Conservation (phyloP, 1,139 yeast species). For the Pichia sp. region DNA sequence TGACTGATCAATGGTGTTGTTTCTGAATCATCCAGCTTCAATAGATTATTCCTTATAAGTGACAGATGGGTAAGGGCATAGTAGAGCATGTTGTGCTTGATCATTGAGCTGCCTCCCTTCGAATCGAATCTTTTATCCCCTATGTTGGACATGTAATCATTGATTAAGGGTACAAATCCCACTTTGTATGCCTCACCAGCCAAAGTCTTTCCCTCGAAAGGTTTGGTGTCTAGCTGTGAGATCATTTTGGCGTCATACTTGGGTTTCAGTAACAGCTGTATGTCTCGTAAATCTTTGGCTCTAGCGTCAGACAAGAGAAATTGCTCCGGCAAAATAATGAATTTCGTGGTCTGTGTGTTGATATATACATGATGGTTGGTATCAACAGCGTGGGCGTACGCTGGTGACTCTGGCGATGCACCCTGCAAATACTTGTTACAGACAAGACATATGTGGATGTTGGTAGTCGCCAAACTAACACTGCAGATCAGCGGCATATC, state of each 20-base stretch:
- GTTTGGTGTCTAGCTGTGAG: slow-evolving; percentile 30
- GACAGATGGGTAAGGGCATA: slow-evolving; percentile 54
- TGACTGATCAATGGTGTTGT: slow-evolving; percentile 27
- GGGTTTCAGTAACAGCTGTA: slow-evolving; percentile 53
- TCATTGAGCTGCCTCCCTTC: slow-evolving; percentile 25
- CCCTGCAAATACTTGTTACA: slow-evolving; percentile 79
- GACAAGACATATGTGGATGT: slow-evolving; percentile 66
- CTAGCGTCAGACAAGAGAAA: slow-evolving; percentile 36
- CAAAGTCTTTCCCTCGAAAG: slow-evolving; percentile 37
- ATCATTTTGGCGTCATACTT: slow-evolving; percentile 40
- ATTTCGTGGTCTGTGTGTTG: slow-evolving; percentile 46
- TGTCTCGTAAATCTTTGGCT: slow-evolving; percentile 44
- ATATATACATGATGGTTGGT: slow-evolving; percentile 62
- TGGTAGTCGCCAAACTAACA: slow-evolving; percentile 54
- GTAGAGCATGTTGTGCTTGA: slow-evolving; percentile 44
- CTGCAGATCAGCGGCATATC: slow-evolving; percentile 68
- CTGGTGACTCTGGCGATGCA: slow-evolving; percentile 57
- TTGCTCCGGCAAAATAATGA: slow-evolving; percentile 61
- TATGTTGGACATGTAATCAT: slow-evolving; percentile 27
- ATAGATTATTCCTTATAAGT: slow-evolving; percentile 48
- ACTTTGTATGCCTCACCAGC: slow-evolving; percentile 46
- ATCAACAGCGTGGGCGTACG: slow-evolving; percentile 63
- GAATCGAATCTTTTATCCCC: slow-evolving; percentile 35
- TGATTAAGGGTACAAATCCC: slow-evolving; percentile 64
- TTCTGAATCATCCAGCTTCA: slow-evolving; percentile 33